Conservation (phyloP, 371 early-diverging fungal species). For the Actinomortierella ambigua region DNA sequence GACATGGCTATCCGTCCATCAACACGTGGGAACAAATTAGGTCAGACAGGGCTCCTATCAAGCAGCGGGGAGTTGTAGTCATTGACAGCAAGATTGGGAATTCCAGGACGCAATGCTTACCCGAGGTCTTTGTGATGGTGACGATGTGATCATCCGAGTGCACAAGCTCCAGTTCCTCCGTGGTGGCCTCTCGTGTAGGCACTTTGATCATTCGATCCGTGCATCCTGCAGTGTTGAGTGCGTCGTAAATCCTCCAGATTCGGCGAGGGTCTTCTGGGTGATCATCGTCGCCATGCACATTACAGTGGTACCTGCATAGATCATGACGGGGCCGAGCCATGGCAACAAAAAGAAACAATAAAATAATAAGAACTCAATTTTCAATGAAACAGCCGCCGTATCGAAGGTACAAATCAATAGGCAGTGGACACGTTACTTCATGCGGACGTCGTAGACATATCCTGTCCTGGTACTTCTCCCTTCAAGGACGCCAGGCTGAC, state of each 20-base stretch:
- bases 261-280: slow-evolving; percentile 81
- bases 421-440: slow-evolving; percentile 65
- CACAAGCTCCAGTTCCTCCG: slow-evolving; percentile 60
- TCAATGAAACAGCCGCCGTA: no score
- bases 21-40: no score
- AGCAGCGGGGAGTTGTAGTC: no score
- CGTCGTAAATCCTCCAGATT: slow-evolving; percentile 66
- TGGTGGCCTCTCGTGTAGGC: slow-evolving; percentile 54
- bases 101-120: slow-evolving; percentile 32
- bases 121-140: slow-evolving; percentile 44
- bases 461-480: slow-evolving; percentile 53
- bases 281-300: slow-evolving; percentile 55
- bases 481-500: slow-evolving; percentile 26
- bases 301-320: slow-evolving; percentile 39
- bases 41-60: no score
- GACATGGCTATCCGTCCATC: slow-evolving; percentile 22
- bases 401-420: no score
- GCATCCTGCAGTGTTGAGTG: slow-evolving; percentile 53
- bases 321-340: no score
- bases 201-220: slow-evolving; percentile 59
- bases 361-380: no score
- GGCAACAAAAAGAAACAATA: neutral
- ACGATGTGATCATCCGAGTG: slow-evolving; percentile 60
- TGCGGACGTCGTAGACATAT: slow-evolving; percentile 68
- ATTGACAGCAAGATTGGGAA: neutral